Evolutionary conservation across 768 basidiomycete genomes (phyloP), one percentile per base, ranked within the genome.

Genomic region (Sistotremastrum suecicum): DNA sequence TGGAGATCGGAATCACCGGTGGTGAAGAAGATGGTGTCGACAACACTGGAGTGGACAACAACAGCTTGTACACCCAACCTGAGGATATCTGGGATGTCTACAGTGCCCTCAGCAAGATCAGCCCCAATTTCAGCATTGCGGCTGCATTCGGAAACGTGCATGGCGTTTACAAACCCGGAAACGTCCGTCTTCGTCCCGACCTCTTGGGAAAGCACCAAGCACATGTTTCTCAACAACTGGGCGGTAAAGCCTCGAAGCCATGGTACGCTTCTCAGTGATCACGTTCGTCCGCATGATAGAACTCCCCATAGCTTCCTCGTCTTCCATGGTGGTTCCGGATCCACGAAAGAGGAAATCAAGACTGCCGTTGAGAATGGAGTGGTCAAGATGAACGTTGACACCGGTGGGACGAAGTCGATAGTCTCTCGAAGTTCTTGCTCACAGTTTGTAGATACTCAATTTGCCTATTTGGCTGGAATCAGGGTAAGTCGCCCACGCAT

Each of bases 1-100:
- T 99, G 95, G 95, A 99, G 68, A 99, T 99, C 62, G 95, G 95
- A 59, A 98, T 99, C 66, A 99, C 95, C 43, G 95, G 95, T 58
- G 95, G 95, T 56, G 95, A 99, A 65, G 95, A 99, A 64, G 95
- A 98, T 59, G 94, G 95, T 61, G 95, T 99, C 42, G 94, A 99
- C 69, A 99, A 99, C 75, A 83, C 89, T 40, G 78, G 71, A 37
- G 90, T 90, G 51, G 95, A 99, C 69, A 99, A 98, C 67, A 70
- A 80, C 40, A 75, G 76, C 49, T 71, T 98, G 58, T 99, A 99
- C 75, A 99, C 95, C 30, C 95, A 99, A 64, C 92, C 95, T 36
- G 83, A 89, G 56, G 94, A 99, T 55, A 80, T 99, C 57, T 94
- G 70, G 57, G 92, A 97, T 43, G 86, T 99, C 50, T 73, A 94